Evolutionary conservation across 352 stramenopile genomes (phyloP).

Genomic region (Pelagophyceae sp.): DNA sequence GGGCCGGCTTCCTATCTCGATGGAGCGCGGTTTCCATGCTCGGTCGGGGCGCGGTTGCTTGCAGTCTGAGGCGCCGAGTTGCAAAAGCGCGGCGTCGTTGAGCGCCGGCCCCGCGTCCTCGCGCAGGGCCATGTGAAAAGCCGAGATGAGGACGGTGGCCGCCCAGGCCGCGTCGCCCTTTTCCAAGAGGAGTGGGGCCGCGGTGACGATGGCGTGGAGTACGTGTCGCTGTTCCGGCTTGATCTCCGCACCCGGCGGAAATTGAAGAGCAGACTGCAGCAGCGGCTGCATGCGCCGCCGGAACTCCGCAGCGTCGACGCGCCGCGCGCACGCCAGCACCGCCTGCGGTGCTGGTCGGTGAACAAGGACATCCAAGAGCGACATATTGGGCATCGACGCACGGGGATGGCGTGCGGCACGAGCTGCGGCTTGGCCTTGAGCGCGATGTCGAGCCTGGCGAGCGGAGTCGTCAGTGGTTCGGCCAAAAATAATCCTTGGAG

Average conservation of each 20-base stretch:
- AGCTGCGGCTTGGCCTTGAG: neutral
- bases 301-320: constrained; percentile 6
- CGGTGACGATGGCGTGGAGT: neutral
- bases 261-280: neutral
- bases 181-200: neutral
- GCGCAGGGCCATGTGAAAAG: neutral
- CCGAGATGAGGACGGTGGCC: neutral
- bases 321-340: neutral
- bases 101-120: neutral
- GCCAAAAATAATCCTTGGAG: too few species aligned
- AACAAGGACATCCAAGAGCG: too few species aligned
- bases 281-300: neutral
- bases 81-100: neutral
- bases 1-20: too few species aligned
- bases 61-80: neutral
- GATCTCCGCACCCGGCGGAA: neutral
- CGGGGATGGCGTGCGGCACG: neutral
- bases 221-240: neutral
- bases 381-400: too few species aligned
- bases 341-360: too few species aligned
- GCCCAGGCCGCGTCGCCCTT: constrained; percentile 8
- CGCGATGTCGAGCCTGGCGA: neutral
- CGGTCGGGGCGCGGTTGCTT: too few species aligned
- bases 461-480: too few species aligned
- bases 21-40: too few species aligned